Evolutionary conservation across 2,329 filamentous ascomycete species (phyloP).

Genomic region (Teratosphaeria destructans): DNA sequence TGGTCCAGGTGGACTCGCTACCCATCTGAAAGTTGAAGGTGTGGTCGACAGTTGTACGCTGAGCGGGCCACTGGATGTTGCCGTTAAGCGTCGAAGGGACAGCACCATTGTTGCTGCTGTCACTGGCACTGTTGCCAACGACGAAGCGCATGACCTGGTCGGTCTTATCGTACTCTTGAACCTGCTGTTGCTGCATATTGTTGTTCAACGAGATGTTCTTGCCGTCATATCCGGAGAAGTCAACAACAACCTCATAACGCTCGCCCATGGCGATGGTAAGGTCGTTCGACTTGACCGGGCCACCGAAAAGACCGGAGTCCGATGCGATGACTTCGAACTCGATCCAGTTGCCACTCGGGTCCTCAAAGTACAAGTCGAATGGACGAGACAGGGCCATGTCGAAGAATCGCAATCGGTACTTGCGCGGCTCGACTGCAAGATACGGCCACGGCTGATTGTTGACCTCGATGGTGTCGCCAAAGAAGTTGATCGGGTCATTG

Average conservation of each 20-base stretch:
- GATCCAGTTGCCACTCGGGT: constrained; percentile 27
- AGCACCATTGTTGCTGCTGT: constrained; percentile 28
- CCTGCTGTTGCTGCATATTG: constrained; percentile 14
- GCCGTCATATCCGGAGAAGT: constrained; percentile 41
- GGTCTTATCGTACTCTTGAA: constrained; percentile 44
- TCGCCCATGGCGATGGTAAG: constrained; percentile 46
- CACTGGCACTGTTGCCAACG: constrained; percentile 32
- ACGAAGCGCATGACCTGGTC: constrained; percentile 45
- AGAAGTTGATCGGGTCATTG: constrained; percentile 39
- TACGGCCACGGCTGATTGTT: constrained; percentile 52
- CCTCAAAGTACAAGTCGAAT: constrained; percentile 40
- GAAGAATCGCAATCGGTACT: constrained; percentile 48
- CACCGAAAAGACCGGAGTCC: constrained; percentile 42
- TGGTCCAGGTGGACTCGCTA: constrained; percentile 35
- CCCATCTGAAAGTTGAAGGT: constrained; percentile 38
- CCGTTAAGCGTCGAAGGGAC: constrained; percentile 27
- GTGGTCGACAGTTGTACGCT: constrained; percentile 30
- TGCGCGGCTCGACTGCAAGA: constrained; percentile 48
- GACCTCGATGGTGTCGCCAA: constrained; percentile 48
- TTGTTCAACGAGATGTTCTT: constrained; percentile 30
- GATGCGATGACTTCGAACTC: constrained; percentile 46
- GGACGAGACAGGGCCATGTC: constrained; percentile 40
- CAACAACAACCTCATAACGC: constrained; percentile 48
- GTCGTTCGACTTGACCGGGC: constrained; percentile 33
- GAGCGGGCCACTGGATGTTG: constrained; percentile 24